Conservation (phyloP, 495 filamentous ascomycete genomes). For the Amniculicola lignicola region DNA sequence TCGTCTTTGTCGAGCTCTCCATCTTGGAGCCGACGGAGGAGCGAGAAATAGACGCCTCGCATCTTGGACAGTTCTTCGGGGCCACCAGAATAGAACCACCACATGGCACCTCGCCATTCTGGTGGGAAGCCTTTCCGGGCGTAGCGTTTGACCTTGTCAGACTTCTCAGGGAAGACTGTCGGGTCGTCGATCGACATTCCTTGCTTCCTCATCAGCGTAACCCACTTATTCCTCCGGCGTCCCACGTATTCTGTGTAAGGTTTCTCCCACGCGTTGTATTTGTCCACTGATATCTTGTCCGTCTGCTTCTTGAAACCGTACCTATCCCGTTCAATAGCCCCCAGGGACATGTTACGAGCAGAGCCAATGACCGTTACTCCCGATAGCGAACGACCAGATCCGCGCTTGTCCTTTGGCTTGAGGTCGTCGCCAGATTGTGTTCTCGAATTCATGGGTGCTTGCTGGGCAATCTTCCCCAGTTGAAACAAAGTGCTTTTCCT, state of each 20-base stretch:
- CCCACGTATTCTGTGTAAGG: conserved; percentile 66
- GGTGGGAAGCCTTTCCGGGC: conserved; percentile 94
- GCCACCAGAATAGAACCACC: conserved; percentile 97
- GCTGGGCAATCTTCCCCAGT: conserved; percentile 1
- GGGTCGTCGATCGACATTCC: conserved; percentile 70
- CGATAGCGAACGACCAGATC: neutral
- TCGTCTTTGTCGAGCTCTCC: conserved; percentile 65
- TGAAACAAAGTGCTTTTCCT: conserved; percentile 40
- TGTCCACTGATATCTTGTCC: conserved; percentile 67
- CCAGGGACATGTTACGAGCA: neutral
- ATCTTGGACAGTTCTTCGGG: conserved; percentile 64
- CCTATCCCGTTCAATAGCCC: conserved; percentile 57
- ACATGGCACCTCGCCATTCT: conserved; percentile 86
- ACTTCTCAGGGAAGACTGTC: conserved; percentile 72
- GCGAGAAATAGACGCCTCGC: conserved; percentile 66
- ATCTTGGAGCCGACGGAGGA: conserved; percentile 62
- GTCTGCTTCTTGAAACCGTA: conserved; percentile 92
- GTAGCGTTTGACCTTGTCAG: conserved; percentile 78
- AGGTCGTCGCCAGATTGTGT: neutral
- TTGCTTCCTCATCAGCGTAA: conserved; percentile 68
- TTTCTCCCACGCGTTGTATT: conserved; percentile 80
- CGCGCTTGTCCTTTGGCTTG: neutral
- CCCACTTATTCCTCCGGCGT: conserved; percentile 77
- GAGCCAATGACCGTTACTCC: no score
- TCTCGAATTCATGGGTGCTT: neutral